Percentiles rank a stretch among this genome's conserved stretches.
Conservation (phyloP, 495 filamentous ascomycete genomes). For the Aspergillus sclerotiicarbonarius region DNA sequence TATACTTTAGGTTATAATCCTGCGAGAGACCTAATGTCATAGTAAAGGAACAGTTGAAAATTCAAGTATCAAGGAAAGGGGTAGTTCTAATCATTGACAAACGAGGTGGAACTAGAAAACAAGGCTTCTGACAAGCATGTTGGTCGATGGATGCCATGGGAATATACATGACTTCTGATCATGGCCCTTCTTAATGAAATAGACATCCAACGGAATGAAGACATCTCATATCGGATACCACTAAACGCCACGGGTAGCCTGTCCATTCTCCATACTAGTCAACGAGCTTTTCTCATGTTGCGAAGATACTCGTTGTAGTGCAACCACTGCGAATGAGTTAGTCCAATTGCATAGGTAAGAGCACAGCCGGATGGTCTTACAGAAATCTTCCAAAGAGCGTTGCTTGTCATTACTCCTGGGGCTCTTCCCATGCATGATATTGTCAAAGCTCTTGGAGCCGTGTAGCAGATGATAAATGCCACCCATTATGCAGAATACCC, state of each 20-base stretch:
- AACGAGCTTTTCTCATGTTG: conserved; percentile 18
- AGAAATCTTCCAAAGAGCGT: conserved; percentile 78
- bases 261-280: conserved; percentile 6
- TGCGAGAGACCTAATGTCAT: no score
- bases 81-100: not conserved
- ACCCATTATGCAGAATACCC: conserved; percentile 71
- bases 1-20: no score
- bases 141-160: not conserved
- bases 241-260: conserved; percentile 1
- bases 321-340: conserved; percentile 15
- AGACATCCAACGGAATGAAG: not conserved
- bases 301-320: conserved; percentile 18
- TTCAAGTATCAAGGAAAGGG: not conserved
- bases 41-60: no score
- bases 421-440: conserved; percentile 87
- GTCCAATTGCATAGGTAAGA: not conserved
- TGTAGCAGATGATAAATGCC: conserved; percentile 74
- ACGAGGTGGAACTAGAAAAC: not conserved
- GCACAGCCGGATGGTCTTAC: conserved; percentile 48
- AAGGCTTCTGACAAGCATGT: not conserved
- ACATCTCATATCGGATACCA: not conserved
- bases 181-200: not conserved
- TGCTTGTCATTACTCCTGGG: conserved; percentile 69
- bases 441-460: conserved; percentile 74
- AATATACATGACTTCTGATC: not conserved